Evolutionary conservation across 2,329 filamentous ascomycete genomes (phyloP).

Genomic region (Aureobasidium namibiae): DNA sequence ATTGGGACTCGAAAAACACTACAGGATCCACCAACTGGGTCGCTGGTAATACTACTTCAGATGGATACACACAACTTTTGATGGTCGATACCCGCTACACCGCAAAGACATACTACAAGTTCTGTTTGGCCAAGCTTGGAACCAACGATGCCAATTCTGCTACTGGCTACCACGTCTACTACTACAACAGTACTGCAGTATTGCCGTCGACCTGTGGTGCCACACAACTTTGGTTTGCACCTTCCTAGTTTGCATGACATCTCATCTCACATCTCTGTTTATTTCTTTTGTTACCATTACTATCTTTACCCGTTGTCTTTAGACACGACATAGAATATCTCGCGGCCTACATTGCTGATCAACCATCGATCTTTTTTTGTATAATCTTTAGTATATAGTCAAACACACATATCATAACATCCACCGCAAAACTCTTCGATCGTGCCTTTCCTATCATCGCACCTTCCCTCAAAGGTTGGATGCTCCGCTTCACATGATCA

Average conservation of each 20-base stretch:
- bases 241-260: neutral
- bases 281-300: neutral
- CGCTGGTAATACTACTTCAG: neutral
- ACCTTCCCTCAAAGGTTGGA: neutral
- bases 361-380: neutral
- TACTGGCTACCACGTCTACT: conserved; percentile 7
- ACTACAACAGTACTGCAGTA: neutral
- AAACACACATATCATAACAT: neutral
- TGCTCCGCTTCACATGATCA: neutral
- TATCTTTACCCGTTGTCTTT: neutral
- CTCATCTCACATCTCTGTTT: neutral
- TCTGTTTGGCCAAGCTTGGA: conserved; percentile 1
- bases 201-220: neutral
- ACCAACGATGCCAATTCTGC: conserved; percentile 1
- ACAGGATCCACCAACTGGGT: conserved; percentile 4
- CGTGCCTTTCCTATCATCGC: no score
- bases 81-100: conserved; percentile 10
- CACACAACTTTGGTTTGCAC: conserved; percentile 5
- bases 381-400: conserved; percentile 11
- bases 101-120: conserved; percentile 5
- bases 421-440: neutral
- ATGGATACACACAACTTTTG: conserved; percentile 11
- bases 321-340: neutral
- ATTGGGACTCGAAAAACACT: neutral
- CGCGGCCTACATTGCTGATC: neutral